Evolutionary conservation across 2,329 filamentous ascomycete species (phyloP).

Genomic region (Ramularia endophylla): DNA sequence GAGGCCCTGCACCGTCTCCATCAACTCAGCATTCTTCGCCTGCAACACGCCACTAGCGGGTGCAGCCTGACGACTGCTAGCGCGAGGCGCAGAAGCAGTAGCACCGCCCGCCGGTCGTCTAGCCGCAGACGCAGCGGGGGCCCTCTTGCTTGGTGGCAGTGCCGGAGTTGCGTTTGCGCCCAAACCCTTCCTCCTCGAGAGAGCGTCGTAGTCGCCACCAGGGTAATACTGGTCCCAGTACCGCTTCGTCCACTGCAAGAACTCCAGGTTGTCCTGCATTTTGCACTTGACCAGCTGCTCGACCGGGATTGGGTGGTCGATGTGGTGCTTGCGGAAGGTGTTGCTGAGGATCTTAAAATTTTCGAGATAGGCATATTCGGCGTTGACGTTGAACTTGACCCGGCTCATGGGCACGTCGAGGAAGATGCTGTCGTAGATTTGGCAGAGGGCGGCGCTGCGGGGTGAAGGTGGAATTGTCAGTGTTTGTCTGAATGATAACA

Average conservation of each 20-base stretch:
- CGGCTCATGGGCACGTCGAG: slow-evolving; percentile 89
- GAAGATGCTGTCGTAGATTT: slow-evolving; percentile 98
- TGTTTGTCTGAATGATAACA: slow-evolving; percentile 6
- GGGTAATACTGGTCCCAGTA: slow-evolving; percentile 99
- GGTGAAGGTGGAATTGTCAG: slow-evolving; percentile 5
- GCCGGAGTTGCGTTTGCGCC: slow-evolving; percentile 48
- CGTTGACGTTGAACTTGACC: slow-evolving; percentile 98
- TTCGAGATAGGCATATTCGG: slow-evolving; percentile 94
- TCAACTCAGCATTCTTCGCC: slow-evolving; percentile 80
- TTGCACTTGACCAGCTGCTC: slow-evolving; percentile 92
- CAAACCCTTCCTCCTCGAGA: slow-evolving; percentile 70
- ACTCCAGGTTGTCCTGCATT: slow-evolving; percentile 99
- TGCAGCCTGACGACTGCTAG: slow-evolving; percentile 40
- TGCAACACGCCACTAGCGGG: slow-evolving; percentile 64
- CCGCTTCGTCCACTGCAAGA: slow-evolving; percentile 92
- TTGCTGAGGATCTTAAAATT: slow-evolving; percentile 98
- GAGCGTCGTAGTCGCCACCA: slow-evolving; percentile 92
- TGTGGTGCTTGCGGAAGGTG: slow-evolving; percentile 73
- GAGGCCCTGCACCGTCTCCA: slow-evolving; percentile 90
- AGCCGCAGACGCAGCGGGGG: slow-evolving; percentile 44
- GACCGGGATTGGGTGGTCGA: slow-evolving; percentile 88
- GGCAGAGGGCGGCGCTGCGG: slow-evolving; percentile 82
- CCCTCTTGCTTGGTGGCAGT: slow-evolving; percentile 14
- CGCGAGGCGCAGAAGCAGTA: slow-evolving; percentile 43
- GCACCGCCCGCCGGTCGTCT: slow-evolving; percentile 44